phyloP scores from a whole-genome alignment of 176 grass and related monocot species.

The Melocanna baccifera region DNA sequence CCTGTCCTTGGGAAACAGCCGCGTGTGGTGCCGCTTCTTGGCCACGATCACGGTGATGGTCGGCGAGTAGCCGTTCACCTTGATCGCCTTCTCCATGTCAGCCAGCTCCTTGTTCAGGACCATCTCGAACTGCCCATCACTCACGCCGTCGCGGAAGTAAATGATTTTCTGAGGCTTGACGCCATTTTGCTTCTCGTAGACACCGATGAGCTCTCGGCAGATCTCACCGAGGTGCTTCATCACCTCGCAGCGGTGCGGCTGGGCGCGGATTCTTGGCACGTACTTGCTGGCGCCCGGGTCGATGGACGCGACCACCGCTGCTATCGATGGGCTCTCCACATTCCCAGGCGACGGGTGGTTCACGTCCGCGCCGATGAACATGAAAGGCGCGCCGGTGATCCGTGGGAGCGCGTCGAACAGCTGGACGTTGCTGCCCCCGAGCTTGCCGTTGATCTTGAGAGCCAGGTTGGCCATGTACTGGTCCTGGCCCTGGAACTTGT shows the following conservation, averaged over 20 bases:
- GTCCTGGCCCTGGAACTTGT: conserved; percentile 28
- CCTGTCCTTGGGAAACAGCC: conserved; percentile 41
- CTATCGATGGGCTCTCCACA: conserved; percentile 49
- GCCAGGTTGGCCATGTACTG: conserved; percentile 56
- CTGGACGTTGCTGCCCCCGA: conserved; percentile 55
- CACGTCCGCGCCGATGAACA: conserved; percentile 65
- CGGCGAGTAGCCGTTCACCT: conserved; percentile 32
- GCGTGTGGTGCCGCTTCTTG: conserved; percentile 59
- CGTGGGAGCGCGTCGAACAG: conserved; percentile 41
- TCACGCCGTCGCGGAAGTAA: conserved; percentile 68
- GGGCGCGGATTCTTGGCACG: conserved; percentile 38
- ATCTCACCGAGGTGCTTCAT: conserved; percentile 38
- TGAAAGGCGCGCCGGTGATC: conserved; percentile 31
- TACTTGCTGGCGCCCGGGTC: conserved; percentile 42
- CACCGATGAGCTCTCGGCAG: conserved; percentile 33
- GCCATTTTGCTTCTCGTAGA: conserved; percentile 25
- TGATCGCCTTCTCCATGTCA: conserved; percentile 28
- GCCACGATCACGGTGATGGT: conserved; percentile 56
- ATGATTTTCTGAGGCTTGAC: conserved; percentile 44
- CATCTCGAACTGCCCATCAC: conserved; percentile 50
- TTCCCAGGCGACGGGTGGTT: conserved; percentile 52
- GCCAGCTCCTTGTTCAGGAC: conserved; percentile 51
- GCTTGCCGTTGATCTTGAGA: conserved; percentile 63
- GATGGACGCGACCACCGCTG: conserved; percentile 50
- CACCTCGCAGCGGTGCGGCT: conserved; percentile 40